Evolutionary conservation across 2,329 filamentous ascomycete genomes (phyloP), one percentile per base, ranked within the genome.

Genomic region (Elsinoe necatrix): DNA sequence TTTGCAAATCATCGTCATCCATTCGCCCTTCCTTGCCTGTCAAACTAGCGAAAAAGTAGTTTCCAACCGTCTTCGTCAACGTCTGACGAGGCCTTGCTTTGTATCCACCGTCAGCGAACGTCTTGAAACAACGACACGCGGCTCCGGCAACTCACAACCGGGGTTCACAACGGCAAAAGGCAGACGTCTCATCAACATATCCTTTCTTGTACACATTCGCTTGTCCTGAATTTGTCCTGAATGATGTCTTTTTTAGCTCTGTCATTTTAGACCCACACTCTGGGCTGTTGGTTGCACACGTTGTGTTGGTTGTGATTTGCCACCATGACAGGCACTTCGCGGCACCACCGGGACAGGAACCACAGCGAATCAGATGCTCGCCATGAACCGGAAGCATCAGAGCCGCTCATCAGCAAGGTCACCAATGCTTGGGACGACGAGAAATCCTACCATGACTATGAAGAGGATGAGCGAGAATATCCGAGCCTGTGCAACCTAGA

Each of bases 401-500:
- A 52, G 20, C 54, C 54, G 21, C 54, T 67, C 27, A 66, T 67
- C 54, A 60, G 65, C 11, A 63, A 61, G 41, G 63, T 65, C 57
- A 63, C 57, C 21, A 67, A 65, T 37, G 59, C 59, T 14, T 67
- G 65, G 65, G 59, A 62, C 23, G 58, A 62, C 50, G 59, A 60
- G 18, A 47, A 60, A 1, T 48, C 43, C 11, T 47, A 25, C 23
- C 25, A 55, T 29, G 39, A 43, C 37, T 58, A 58, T 23, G 61
- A 58, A 1, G 55, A 61, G 14, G 56, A 62, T 29, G 52, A 59
- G 7, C 11, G 9, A 31, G 52, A 57, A 9, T 51, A 59, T n/a
- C 39, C 41, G 9, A 21, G 58, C 16, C 60, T 69, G 58, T 69
- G 70, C 59, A 69, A 71, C 47, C 55, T 65, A 23, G 67, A 68